Evolutionary conservation across 2,329 filamentous ascomycete species (phyloP).

Genomic region (Fusarium chlamydosporum): DNA sequence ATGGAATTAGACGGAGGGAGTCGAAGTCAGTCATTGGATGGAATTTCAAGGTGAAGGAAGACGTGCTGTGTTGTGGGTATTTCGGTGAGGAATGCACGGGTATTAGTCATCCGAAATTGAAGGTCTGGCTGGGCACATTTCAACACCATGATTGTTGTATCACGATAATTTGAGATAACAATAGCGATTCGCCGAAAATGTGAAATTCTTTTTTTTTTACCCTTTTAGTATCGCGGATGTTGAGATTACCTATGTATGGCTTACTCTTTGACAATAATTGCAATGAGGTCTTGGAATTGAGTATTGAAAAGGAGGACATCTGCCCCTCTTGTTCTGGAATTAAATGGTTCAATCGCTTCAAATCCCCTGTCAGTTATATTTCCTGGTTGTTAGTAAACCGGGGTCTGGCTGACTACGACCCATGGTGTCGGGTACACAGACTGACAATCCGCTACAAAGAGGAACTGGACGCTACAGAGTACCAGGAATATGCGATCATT

Average conservation of each 20-base stretch:
- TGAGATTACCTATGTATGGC: no score
- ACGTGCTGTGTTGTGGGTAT: slow-evolving; percentile 1
- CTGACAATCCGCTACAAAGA: neutral
- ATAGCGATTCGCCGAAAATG: no score
- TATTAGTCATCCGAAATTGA: slow-evolving; percentile 34
- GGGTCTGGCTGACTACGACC: slow-evolving; percentile 8
- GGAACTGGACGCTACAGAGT: neutral
- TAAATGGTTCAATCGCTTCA: slow-evolving; percentile 3
- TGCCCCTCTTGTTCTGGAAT: neutral
- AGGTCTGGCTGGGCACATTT: neutral
- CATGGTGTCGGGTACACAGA: neutral
- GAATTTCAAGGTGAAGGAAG: slow-evolving; percentile 37
- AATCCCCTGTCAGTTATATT: neutral
- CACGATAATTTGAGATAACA: neutral
- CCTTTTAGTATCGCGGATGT: no score
- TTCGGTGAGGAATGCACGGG: slow-evolving; percentile 27
- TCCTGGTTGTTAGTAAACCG: neutral
- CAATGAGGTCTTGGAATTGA: no score
- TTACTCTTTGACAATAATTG: no score
- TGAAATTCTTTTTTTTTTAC: no score
- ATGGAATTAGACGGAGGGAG: neutral
- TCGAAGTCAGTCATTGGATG: slow-evolving; percentile 6
- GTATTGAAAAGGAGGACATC: no score
- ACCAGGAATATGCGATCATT: neutral
- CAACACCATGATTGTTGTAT: neutral